Evolutionary conservation across 1,284 basidiomycete genomes (phyloP).

Genomic region (Apiotrichum siamense): DNA sequence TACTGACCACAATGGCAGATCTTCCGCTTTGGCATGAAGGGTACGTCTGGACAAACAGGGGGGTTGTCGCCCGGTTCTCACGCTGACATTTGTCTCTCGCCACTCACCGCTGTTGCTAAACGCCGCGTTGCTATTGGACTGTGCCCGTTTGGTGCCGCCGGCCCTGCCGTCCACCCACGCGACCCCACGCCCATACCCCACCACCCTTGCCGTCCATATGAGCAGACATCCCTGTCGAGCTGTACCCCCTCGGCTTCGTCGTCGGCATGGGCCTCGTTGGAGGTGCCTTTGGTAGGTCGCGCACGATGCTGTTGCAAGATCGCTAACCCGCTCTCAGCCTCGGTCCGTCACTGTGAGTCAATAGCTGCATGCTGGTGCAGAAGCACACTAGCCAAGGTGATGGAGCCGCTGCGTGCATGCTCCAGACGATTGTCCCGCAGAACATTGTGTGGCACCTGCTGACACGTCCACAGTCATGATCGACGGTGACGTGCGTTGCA

Average conservation of each 20-base stretch:
- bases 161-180: not conserved
- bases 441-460: not conserved
- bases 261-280: slow-evolving; percentile 40
- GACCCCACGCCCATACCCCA: not conserved
- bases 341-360: slow-evolving; percentile 15
- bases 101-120: not conserved
- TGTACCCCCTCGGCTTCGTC: slow-evolving; percentile 46
- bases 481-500: slow-evolving; percentile 3
- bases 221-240: slow-evolving; percentile 44
- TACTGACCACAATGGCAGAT: slow-evolving; percentile 27
- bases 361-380: not conserved
- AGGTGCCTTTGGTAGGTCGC: slow-evolving; percentile 35
- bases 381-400: not conserved
- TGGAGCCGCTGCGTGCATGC: too few species aligned
- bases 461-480: slow-evolving; percentile 2
- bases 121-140: slow-evolving; percentile 10
- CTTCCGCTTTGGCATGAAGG: slow-evolving; percentile 44
- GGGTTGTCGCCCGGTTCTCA: not conserved
- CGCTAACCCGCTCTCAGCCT: slow-evolving; percentile 2
- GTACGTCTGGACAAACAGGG: slow-evolving; percentile 1
- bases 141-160: not conserved
- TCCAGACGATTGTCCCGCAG: not conserved
- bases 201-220: not conserved
- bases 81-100: not conserved
- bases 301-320: not conserved